Evolutionary conservation across 257 asterid species (phyloP).

Genomic region (Ophiorrhiza pumila): DNA sequence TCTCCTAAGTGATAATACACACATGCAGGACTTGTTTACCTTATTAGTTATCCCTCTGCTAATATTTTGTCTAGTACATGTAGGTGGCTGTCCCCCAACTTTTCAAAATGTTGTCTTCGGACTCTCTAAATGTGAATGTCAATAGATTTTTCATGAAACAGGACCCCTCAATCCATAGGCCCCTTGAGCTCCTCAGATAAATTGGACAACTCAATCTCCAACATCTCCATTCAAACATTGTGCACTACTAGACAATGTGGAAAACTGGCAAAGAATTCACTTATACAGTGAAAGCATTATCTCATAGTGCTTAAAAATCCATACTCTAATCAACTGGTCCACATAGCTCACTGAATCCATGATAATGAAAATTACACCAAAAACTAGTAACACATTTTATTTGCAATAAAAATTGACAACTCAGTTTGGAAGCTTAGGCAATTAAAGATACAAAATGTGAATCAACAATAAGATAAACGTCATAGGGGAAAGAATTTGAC

Average conservation of each 20-base stretch:
- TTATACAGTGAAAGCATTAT: not conserved
- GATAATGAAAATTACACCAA: not conserved
- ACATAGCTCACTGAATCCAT: not conserved
- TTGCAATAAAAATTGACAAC: not conserved
- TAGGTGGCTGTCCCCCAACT: not conserved
- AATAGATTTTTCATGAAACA: not conserved
- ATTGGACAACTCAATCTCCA: not conserved
- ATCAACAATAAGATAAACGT: not conserved
- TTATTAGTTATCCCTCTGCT: not conserved
- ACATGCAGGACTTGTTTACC: not conserved
- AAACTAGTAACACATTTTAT: not conserved
- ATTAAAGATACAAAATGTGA: not conserved
- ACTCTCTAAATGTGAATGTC: not conserved
- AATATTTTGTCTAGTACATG: not conserved
- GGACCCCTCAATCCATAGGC: not conserved
- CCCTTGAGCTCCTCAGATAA: not conserved
- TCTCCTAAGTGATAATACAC: not conserved
- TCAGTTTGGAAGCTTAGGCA: not conserved
- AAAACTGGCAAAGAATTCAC: not conserved
- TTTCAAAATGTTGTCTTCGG: not conserved
- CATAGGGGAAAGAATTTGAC: conserved; percentile 11
- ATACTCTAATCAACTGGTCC: not conserved
- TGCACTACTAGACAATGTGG: not conserved
- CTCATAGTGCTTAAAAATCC: not conserved
- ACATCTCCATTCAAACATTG: not conserved